Evolutionary conservation across 2,329 filamentous ascomycete species (phyloP).

Genomic region (Calonectria multiphialidica): DNA sequence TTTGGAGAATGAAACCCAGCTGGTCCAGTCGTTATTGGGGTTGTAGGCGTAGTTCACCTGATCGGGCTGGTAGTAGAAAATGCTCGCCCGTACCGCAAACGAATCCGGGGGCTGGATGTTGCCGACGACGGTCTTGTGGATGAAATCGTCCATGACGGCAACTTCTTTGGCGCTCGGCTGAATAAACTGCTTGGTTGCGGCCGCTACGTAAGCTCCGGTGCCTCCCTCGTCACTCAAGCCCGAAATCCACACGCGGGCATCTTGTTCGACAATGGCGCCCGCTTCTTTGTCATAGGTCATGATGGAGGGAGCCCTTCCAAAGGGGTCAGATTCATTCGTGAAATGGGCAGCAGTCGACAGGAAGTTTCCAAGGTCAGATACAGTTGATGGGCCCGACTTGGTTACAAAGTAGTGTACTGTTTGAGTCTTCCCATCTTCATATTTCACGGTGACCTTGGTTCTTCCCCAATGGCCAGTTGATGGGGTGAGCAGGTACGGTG

Average conservation of each 20-base stretch:
- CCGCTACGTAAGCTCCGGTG: constrained; percentile 66
- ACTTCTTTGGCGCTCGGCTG: constrained; percentile 64
- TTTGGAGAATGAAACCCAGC: constrained; percentile 59
- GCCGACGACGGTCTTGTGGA: constrained; percentile 63
- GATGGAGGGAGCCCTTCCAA: constrained; percentile 65
- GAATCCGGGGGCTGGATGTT: constrained; percentile 57
- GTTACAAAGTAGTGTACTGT: constrained; percentile 69
- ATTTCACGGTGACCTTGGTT: constrained; percentile 59
- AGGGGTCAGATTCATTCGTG: constrained; percentile 63
- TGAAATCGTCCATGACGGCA: constrained; percentile 65
- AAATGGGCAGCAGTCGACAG: constrained; percentile 67
- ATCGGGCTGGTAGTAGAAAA: constrained; percentile 65
- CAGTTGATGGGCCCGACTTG: constrained; percentile 56
- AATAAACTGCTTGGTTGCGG: constrained; percentile 65
- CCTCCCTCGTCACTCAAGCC: constrained; percentile 72
- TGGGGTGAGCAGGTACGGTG: constrained; percentile 57
- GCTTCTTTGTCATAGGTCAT: constrained; percentile 68
- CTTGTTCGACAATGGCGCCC: constrained; percentile 56
- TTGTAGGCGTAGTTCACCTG: constrained; percentile 60
- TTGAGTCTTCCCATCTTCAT: constrained; percentile 61
- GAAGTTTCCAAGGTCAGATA: constrained; percentile 64
- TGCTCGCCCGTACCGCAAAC: constrained; percentile 65
- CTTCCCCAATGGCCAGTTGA: constrained; percentile 61
- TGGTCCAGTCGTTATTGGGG: constrained; percentile 57
- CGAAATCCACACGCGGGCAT: constrained; percentile 67